Evolutionary conservation across 2,329 filamentous ascomycete genomes (phyloP).

Genomic region (Sarocladium oryzae): DNA sequence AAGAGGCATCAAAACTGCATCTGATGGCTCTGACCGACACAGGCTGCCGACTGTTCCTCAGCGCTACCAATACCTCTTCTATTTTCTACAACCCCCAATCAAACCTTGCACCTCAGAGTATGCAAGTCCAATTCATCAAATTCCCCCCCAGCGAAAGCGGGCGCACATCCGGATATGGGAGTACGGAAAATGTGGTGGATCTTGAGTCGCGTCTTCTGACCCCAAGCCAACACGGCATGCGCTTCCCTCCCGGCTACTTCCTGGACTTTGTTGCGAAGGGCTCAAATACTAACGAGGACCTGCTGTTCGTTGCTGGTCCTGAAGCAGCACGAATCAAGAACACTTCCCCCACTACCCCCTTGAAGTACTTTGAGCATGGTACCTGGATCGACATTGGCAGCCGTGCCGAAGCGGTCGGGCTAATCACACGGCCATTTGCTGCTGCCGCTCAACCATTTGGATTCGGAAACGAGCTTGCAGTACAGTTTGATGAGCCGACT

Average conservation of each 20-base stretch:
- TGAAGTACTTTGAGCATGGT: constrained; percentile 70
- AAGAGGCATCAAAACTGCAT: constrained; percentile 76
- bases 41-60: constrained; percentile 87
- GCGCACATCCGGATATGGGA: constrained; percentile 23
- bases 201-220: constrained; percentile 42
- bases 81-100: constrained; percentile 56
- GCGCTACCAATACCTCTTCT: constrained; percentile 72
- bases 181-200: constrained; percentile 37
- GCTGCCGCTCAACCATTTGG: constrained; percentile 63
- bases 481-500: constrained; percentile 82
- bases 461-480: constrained; percentile 90
- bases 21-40: constrained; percentile 86
- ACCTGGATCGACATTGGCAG: constrained; percentile 72
- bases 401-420: constrained; percentile 69
- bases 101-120: constrained; percentile 73
- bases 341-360: constrained; percentile 42
- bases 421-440: constrained; percentile 66
- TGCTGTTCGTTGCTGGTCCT: constrained; percentile 77
- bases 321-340: constrained; percentile 79
- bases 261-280: constrained; percentile 70
- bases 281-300: constrained; percentile 52
- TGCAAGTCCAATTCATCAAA: constrained; percentile 96
- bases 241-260: constrained; percentile 85
- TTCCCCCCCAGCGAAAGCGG: constrained; percentile 61
- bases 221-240: constrained; percentile 44